Evolutionary conservation across 176 grass and related monocot species (phyloP), one percentile per base, ranked within the genome.

Genomic region (Eleusine coracana): DNA sequence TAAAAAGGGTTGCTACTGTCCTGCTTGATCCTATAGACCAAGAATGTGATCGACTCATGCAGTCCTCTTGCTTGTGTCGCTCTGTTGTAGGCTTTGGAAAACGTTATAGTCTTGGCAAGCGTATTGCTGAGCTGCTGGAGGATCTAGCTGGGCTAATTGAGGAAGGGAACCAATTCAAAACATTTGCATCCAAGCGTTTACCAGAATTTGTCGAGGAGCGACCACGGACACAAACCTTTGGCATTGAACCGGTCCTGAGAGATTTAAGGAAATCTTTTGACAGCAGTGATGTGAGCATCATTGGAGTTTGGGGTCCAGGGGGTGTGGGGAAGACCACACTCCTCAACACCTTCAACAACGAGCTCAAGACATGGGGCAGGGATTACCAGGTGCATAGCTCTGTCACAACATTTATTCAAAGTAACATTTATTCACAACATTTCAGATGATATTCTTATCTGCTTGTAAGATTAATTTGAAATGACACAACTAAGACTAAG

Each of bases 261-360:
- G 21, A 82, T 62, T 63, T 82, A 7, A 2, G 85, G 28, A 48
- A 41, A 34, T 41, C 25, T 76, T 87, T 69, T 11, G 6, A 82
- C 16, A 61, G 52, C 71, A 29, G 15, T 55, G 25, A 60, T 60
- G 50, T 61, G 40, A 58, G 74, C 75, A 81, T 92, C 70, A 84
- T 95, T 1, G 90, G 90, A 55, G 31, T 95, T 45, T 88, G 87
- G 70, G 92, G 92, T 1, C 84, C 70, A 37, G 93, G 87, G 36
- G 92, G 92, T 5, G 70, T 95, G 0, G 92, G 92, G 15, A 95
- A 95, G 50, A 90, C 89, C 11, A 95, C 92, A 21, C 85, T 92
- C 17, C 78, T 95, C 36, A 92, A 78, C 25, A 50, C 4, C 42
- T 84, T 95, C 54, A 88, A 92, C 72, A 92, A 92, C 56, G 18